Conservation (phyloP, 1,284 basidiomycete species). For the Thelephora terrestris region DNA sequence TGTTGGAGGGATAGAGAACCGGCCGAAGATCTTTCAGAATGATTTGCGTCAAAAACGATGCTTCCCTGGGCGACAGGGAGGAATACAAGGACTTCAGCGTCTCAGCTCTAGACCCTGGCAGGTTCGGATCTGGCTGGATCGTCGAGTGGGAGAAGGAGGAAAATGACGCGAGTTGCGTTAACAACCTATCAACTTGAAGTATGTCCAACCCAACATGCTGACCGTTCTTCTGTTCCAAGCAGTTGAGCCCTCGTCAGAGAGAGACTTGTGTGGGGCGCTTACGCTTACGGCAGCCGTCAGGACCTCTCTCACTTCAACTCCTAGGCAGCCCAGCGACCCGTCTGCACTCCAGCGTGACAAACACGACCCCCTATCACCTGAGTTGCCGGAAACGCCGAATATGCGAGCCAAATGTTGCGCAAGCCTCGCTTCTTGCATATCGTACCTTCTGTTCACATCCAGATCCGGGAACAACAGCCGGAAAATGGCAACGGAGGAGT, state of each 20-base stretch:
- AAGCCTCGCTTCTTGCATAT: slow-evolving; percentile 65
- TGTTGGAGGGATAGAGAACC: slow-evolving; percentile 49
- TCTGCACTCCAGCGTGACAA: slow-evolving; percentile 42
- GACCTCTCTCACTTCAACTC: slow-evolving; percentile 45
- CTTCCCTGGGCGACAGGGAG: slow-evolving; percentile 45
- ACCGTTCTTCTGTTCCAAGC: not conserved
- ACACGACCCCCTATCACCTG: slow-evolving; percentile 18
- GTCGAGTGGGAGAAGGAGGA: slow-evolving; percentile 48
- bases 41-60: slow-evolving; percentile 66
- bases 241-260: not conserved
- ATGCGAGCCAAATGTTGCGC: slow-evolving; percentile 41
- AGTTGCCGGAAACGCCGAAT: slow-evolving; percentile 30
- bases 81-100: slow-evolving; percentile 48
- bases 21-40: slow-evolving; percentile 79
- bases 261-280: not conserved
- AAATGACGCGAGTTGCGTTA: slow-evolving; percentile 63
- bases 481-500: slow-evolving; percentile 31
- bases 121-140: slow-evolving; percentile 10
- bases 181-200: slow-evolving; percentile 46
- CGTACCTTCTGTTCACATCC: slow-evolving; percentile 59
- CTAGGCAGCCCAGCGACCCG: slow-evolving; percentile 55
- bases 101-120: slow-evolving; percentile 23
- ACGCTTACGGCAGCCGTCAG: slow-evolving; percentile 18
- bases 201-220: slow-evolving; percentile 22
- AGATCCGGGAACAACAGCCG: slow-evolving; percentile 77